A percentile compares a stretch with the other conserved stretches of the same genome.
phyloP scores from a whole-genome alignment of 2,329 filamentous ascomycete species.

The Aspergillus sergii region DNA sequence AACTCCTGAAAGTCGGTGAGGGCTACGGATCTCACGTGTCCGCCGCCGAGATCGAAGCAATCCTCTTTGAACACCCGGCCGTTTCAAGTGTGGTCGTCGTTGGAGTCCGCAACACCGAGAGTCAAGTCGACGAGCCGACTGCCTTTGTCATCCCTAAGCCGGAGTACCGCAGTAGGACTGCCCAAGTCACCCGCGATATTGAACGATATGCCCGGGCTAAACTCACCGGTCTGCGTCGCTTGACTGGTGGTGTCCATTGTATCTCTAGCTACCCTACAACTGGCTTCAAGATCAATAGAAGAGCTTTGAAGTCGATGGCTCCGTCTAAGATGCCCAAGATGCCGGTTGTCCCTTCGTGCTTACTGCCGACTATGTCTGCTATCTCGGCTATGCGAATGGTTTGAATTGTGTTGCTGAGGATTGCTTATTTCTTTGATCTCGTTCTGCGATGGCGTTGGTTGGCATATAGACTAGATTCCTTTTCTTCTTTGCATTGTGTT shows the following conservation, averaged over 20 bases:
- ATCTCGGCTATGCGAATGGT: not conserved
- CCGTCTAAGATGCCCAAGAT: not conserved
- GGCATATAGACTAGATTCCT: not conserved
- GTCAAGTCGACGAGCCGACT: not conserved
- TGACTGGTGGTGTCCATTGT: not conserved
- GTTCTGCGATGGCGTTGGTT: not conserved
- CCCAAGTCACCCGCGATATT: not conserved
- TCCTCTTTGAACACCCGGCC: slow-evolving; percentile 32
- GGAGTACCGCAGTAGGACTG: not conserved
- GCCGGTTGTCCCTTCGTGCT: not conserved
- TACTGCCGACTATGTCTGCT: not conserved
- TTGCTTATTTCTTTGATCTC: not conserved
- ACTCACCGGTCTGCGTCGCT: not conserved
- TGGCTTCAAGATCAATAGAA: not conserved
- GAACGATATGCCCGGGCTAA: not conserved
- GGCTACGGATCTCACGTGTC: slow-evolving; percentile 39
- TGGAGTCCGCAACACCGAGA: slow-evolving; percentile 12
- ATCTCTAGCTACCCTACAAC: not conserved
- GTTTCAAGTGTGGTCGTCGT: slow-evolving; percentile 39
- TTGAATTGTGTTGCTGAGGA: not conserved
- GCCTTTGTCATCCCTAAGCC: not conserved
- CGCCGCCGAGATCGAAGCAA: slow-evolving; percentile 37
- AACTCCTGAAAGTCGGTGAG: slow-evolving; percentile 39
- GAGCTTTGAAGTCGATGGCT: not conserved
- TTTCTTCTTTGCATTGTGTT: not conserved